Conservation (phyloP, 129 eudicot genomes). For the Arctium minus region DNA sequence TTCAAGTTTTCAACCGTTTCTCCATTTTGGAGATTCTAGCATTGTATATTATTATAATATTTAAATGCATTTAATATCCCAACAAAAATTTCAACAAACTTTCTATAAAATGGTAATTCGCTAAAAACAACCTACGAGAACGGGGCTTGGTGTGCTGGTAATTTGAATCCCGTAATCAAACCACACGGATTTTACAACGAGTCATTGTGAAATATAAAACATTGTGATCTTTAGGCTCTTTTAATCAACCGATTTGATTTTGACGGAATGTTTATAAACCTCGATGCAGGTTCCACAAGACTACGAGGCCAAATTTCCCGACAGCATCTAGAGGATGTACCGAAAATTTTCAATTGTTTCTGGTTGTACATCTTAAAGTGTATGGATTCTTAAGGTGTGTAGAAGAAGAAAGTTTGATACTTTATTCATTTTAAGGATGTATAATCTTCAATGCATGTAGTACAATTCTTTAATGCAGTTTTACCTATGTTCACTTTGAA, state of each 20-base stretch:
- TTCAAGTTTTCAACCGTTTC: background rate
- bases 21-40: background rate
- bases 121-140: too few relatives aligned
- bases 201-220: background rate
- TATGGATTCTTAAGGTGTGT: slow-evolving; percentile 26
- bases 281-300: slow-evolving; percentile 47
- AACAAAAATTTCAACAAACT: too few relatives aligned
- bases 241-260: background rate
- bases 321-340: slow-evolving; percentile 36
- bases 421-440: slow-evolving; percentile 4
- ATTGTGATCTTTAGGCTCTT: background rate
- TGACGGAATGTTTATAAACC: background rate
- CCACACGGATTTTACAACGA: too few relatives aligned
- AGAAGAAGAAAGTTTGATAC: slow-evolving; percentile 15
- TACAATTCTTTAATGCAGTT: slow-evolving; percentile 2
- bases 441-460: slow-evolving; percentile 6
- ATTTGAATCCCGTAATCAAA: too few relatives aligned
- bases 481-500: background rate
- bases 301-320: slow-evolving; percentile 70
- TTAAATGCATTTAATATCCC: background rate
- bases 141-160: too few relatives aligned
- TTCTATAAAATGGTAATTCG: too few relatives aligned
- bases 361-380: slow-evolving; percentile 13
- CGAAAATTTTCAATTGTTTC: background rate
- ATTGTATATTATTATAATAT: too few relatives aligned